Evolutionary conservation across 768 basidiomycete genomes (phyloP).

Genomic region (Coprinopsis strossmayeri): DNA sequence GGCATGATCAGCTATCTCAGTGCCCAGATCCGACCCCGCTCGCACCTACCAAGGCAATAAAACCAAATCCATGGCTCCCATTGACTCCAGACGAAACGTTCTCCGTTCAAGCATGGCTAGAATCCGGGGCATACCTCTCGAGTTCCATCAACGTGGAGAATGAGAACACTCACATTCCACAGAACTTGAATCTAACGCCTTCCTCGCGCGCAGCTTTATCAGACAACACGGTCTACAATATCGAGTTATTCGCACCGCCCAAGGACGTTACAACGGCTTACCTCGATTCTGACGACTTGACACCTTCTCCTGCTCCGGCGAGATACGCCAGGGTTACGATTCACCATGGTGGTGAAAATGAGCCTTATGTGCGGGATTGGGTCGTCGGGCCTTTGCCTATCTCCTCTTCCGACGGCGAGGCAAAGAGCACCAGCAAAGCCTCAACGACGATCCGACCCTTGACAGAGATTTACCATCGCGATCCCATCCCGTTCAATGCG

Average conservation of each 20-base stretch:
- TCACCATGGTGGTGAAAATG: slow-evolving; percentile 36
- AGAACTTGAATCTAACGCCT: slow-evolving; percentile 41
- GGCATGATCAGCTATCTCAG: too few relatives aligned
- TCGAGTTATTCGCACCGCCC: slow-evolving; percentile 43
- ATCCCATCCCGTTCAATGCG: slow-evolving; percentile 50
- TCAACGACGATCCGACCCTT: slow-evolving; percentile 34
- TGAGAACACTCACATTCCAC: not conserved
- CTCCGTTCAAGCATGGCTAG: slow-evolving; percentile 40
- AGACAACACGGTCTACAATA: slow-evolving; percentile 45
- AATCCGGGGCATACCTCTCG: slow-evolving; percentile 28
- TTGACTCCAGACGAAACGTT: slow-evolving; percentile 38
- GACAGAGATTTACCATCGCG: slow-evolving; percentile 46
- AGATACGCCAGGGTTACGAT: slow-evolving; percentile 44
- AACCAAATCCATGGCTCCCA: slow-evolving; percentile 53
- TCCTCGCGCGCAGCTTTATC: slow-evolving; percentile 19
- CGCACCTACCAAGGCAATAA: too few relatives aligned
- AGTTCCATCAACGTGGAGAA: too few relatives aligned
- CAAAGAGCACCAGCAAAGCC: slow-evolving; percentile 10
- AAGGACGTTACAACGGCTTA: slow-evolving; percentile 44
- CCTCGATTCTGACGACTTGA: slow-evolving; percentile 31
- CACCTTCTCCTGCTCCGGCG: slow-evolving; percentile 20
- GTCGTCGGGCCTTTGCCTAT: slow-evolving; percentile 54
- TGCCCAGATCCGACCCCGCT: too few relatives aligned
- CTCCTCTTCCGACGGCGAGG: too few relatives aligned
- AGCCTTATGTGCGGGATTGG: slow-evolving; percentile 45